phyloP scores from a whole-genome alignment of 176 grass and related monocot species.

The Otatea glauca region DNA sequence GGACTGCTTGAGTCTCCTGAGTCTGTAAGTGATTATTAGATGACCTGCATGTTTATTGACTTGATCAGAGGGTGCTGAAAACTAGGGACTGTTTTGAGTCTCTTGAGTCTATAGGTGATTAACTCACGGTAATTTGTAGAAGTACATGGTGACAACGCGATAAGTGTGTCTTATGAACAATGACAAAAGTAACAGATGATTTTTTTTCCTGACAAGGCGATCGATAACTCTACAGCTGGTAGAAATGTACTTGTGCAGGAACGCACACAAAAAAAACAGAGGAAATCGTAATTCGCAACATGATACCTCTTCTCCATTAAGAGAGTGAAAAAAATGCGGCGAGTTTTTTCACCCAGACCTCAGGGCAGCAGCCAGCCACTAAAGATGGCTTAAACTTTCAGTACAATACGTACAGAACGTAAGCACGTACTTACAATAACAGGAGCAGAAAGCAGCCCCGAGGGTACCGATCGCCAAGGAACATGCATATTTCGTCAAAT shows the following conservation, averaged over 20 bases:
- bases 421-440: not conserved
- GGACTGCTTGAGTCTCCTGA: too few species aligned
- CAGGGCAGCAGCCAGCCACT: not conserved
- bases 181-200: not conserved
- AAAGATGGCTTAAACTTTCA: not conserved
- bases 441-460: not conserved
- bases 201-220: not conserved
- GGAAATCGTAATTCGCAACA: not conserved
- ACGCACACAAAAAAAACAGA: not conserved
- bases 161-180: not conserved
- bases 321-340: too few species aligned
- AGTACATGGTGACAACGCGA: not conserved
- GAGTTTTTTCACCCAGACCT: too few species aligned
- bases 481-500: not conserved
- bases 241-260: not conserved
- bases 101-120: too few species aligned
- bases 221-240: not conserved
- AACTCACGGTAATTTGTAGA: not conserved
- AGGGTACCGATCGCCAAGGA: not conserved
- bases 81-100: too few species aligned
- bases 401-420: not conserved
- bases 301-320: too few species aligned
- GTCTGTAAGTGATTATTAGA: too few species aligned
- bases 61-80: too few species aligned
- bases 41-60: too few species aligned